A percentile compares a stretch with the other conserved stretches of the same genome.
Evolutionary conservation across 495 filamentous ascomycete genomes (phyloP).

Genomic region (Aspergillus nanangensis): DNA sequence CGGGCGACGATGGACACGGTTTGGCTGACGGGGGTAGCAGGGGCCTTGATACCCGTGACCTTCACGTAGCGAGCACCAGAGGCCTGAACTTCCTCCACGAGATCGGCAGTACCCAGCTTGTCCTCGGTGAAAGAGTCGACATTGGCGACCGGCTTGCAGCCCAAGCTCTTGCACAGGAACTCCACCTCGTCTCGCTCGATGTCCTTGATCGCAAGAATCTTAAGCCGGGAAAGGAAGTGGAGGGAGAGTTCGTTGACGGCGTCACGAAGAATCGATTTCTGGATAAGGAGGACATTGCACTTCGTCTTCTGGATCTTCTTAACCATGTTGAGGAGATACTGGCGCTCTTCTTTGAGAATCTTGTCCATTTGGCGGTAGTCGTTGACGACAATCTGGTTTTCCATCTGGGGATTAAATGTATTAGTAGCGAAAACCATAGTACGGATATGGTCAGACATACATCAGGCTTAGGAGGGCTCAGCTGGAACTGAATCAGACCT

Average conservation of each 20-base stretch:
- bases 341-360: conserved; percentile 97
- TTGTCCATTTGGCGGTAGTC: conserved; percentile 99
- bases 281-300: conserved; percentile 97
- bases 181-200: conserved; percentile 98
- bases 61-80: conserved; percentile 89
- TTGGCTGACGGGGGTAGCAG: conserved; percentile 52
- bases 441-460: conserved; percentile 45
- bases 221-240: conserved; percentile 95
- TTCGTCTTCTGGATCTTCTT: conserved; percentile 99
- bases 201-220: conserved; percentile 93
- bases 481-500: conserved; percentile 96
- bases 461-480: conserved; percentile 96
- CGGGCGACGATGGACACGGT: conserved; percentile 92
- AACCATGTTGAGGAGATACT: conserved; percentile 95
- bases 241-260: conserved; percentile 95
- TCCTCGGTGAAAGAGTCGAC: conserved; percentile 98
- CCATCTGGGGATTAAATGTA: conserved; percentile 62
- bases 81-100: conserved; percentile 86
- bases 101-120: conserved; percentile 93
- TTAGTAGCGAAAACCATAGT: conserved; percentile 7
- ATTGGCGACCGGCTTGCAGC: conserved; percentile 98
- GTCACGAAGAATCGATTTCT: conserved; percentile 96
- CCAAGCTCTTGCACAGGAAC: conserved; percentile 96
- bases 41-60: conserved; percentile 79
- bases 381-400: conserved; percentile 98